Evolutionary conservation across 2,329 filamentous ascomycete species (phyloP), one percentile per base, ranked within the genome.

Genomic region (Pseudogymnoascus sp.): DNA sequence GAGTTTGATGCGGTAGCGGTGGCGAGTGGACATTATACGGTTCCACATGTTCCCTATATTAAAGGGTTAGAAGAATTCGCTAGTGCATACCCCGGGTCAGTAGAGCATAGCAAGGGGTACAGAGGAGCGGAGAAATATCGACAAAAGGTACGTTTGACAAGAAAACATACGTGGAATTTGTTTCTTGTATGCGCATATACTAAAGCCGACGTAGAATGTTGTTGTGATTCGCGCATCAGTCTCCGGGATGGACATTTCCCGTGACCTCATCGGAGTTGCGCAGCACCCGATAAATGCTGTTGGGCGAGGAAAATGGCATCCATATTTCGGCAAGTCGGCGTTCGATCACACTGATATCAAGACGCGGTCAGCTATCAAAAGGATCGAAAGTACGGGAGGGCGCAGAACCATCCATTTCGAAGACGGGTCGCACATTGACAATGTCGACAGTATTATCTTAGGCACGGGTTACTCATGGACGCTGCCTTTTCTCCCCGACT

Each of bases 51-150:
- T 1, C 88, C 88, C 0, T 75, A 80, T 28, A 81, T 86, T 1
- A 73, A 78, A 0, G 88, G 88, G 0, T 77, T 90, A 2, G 70
- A 76, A 7, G 75, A 76, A 11, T 88, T 84, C 80, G 82, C 86
- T 67, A 62, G 73, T n/a, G 70, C 71, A 5, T 85, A 83, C 63
- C 82, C 83, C 0, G 78, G 77, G 0, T 71, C 75, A 1, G 80
- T 90, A 14, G 80, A 79, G 3, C 88, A 91, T 70, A 90, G 89
- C 1, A 94, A 92, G 72, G 84, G 83, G 65, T 94, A 90, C 70
- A 83, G 90, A 5, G 80, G 76, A 0, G 82, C 89, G 0, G 80
- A 84, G 12, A 71, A 77, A 1, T 92, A 85, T 69, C 70, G 70
- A 1, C 79, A 77, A 25, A 85, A 87, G 47, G 47, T 56, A 56